phyloP scores from a whole-genome alignment of 805 yeast species.

The Kuraishia capsulata region DNA sequence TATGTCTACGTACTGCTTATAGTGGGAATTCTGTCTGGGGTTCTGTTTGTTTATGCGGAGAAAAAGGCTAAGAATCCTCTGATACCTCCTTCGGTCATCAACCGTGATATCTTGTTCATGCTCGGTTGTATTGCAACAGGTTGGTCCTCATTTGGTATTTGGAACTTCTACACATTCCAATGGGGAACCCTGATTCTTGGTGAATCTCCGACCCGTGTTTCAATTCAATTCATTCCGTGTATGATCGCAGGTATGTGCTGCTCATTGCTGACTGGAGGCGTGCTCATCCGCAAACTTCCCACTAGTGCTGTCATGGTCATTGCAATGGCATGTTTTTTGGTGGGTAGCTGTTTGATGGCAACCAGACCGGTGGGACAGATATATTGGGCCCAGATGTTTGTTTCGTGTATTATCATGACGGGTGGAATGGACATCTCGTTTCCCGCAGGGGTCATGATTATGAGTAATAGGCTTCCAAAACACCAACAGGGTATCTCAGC shows the following conservation, averaged over 20 bases:
- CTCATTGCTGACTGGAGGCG: conserved; percentile 38
- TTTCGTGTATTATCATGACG: conserved; percentile 43
- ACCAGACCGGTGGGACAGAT: conserved; percentile 50
- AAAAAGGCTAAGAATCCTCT: conserved; percentile 32
- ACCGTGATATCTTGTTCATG: conserved; percentile 34
- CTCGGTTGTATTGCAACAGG: conserved; percentile 47
- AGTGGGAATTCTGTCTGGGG: conserved; percentile 34
- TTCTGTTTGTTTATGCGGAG: conserved; percentile 42
- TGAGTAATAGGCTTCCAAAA: conserved; percentile 50
- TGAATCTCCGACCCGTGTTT: conserved; percentile 34
- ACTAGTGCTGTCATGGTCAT: conserved; percentile 41
- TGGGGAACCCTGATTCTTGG: conserved; percentile 40
- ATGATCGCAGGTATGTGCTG: conserved; percentile 48
- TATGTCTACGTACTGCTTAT: conserved; percentile 51
- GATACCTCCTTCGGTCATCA: conserved; percentile 41
- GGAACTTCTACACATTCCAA: conserved; percentile 56
- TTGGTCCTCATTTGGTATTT: conserved; percentile 74
- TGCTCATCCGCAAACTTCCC: conserved; percentile 31
- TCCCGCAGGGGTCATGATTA: conserved; percentile 61
- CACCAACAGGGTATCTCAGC: conserved; percentile 75
- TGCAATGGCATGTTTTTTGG: conserved; percentile 44
- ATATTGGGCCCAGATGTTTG: conserved; percentile 50
- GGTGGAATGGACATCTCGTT: conserved; percentile 78
- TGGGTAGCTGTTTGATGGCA: conserved; percentile 45
- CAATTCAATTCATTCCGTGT: conserved; percentile 36